Conservation (phyloP, 495 filamentous ascomycete genomes). For the Darksidea phi region DNA sequence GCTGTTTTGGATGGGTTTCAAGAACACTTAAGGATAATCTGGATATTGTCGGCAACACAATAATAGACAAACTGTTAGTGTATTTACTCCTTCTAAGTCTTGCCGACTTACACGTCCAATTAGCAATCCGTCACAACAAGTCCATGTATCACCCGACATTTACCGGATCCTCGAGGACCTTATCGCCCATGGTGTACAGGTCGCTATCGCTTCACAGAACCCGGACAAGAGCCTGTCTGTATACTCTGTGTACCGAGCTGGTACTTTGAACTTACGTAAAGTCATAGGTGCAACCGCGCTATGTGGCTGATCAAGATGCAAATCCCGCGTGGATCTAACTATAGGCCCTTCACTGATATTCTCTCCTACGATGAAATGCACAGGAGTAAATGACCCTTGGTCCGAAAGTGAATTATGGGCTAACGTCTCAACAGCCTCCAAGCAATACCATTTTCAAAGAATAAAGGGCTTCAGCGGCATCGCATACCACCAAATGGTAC, state of each 20-base stretch:
- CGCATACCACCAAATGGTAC: conserved; percentile 1
- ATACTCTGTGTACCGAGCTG: not conserved
- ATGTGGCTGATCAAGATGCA: not conserved
- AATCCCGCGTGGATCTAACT: not conserved
- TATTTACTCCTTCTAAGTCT: not conserved
- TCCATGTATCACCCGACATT: not conserved
- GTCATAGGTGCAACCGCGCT: conserved; percentile 5
- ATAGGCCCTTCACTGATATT: not conserved
- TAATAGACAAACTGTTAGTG: not conserved
- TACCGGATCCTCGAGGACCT: not conserved
- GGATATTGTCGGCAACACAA: not conserved
- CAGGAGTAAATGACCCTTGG: not conserved
- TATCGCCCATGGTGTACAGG: not conserved
- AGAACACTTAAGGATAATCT: not conserved
- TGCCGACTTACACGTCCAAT: not conserved
- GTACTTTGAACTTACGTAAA: not conserved
- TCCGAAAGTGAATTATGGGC: not conserved
- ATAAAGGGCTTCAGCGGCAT: not conserved
- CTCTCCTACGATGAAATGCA: not conserved
- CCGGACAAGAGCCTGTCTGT: not conserved
- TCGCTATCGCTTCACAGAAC: conserved; percentile 3
- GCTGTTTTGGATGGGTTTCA: not conserved
- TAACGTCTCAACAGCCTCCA: not conserved
- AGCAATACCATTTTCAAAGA: not conserved
- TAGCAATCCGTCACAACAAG: not conserved